phyloP scores from a whole-genome alignment of 2,329 filamentous ascomycete species.

The Diaporthe longicolla region DNA sequence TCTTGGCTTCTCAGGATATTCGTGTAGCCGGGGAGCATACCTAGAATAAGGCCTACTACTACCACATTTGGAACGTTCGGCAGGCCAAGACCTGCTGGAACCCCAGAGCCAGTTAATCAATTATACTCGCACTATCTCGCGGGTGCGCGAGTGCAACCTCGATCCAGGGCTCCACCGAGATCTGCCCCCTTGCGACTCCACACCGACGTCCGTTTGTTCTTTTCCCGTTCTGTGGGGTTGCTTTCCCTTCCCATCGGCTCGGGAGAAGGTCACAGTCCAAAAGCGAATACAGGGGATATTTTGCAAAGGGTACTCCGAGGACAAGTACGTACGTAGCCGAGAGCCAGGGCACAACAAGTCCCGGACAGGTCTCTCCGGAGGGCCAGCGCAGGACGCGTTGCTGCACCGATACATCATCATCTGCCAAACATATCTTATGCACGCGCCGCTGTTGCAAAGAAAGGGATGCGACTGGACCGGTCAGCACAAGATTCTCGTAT shows the following conservation, averaged over 20 bases:
- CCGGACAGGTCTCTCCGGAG: not conserved
- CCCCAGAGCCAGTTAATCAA: slow-evolving; percentile 6
- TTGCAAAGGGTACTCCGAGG: not conserved
- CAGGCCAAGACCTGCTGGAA: not conserved
- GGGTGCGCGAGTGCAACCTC: slow-evolving; percentile 28
- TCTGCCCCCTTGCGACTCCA: slow-evolving; percentile 8
- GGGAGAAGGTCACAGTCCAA: not conserved
- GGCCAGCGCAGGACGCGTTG: not conserved
- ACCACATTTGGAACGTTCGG: too few species aligned
- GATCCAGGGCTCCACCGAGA: slow-evolving; percentile 31
- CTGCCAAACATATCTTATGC: not conserved
- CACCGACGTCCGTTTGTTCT: not conserved
- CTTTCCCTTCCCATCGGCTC: not conserved
- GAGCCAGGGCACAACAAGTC: too few species aligned
- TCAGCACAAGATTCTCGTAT: not conserved
- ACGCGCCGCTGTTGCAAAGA: not conserved
- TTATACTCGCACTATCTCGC: not conserved
- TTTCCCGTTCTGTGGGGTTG: slow-evolving; percentile 18
- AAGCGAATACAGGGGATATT: not conserved
- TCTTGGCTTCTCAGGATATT: not conserved
- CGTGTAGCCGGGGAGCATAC: not conserved
- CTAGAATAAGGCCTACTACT: too few species aligned
- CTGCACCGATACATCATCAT: slow-evolving; percentile 19
- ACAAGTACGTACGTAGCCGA: not conserved
- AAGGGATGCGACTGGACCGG: slow-evolving; percentile 10